Conservation (phyloP, 495 filamentous ascomycete genomes). For the Staphylotrichum longicolle region DNA sequence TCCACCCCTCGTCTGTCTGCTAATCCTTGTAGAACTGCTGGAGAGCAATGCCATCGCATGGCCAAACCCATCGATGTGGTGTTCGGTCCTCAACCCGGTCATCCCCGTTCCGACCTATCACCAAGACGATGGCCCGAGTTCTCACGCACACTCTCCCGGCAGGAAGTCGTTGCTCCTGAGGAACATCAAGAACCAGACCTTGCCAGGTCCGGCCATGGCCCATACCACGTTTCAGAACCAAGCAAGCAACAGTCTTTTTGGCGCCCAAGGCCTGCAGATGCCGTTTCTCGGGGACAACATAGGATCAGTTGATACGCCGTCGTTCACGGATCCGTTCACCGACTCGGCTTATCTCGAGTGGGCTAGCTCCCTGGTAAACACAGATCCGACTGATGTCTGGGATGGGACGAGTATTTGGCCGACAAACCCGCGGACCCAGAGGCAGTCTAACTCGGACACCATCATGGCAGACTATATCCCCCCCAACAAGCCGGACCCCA, state of each 20-base stretch:
- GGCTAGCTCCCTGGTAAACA: conserved; percentile 30
- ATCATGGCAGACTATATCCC: conserved; percentile 44
- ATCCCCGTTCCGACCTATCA: conserved; percentile 43
- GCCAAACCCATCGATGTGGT: conserved; percentile 77
- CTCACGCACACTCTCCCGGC: conserved; percentile 47
- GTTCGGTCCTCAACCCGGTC: conserved; percentile 38
- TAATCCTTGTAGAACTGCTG: conserved; percentile 57
- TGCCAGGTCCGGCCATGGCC: conserved; percentile 10
- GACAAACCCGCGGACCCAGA: conserved; percentile 19
- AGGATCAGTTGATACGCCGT: conserved; percentile 22
- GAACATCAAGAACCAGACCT: conserved; percentile 21
- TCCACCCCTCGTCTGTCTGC: neutral
- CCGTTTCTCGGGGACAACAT: conserved; percentile 27
- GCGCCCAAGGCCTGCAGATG: conserved; percentile 16
- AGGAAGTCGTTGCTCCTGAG: conserved; percentile 20
- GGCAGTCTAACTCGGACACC: conserved; percentile 37
- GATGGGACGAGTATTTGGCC: conserved; percentile 24
- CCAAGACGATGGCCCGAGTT: conserved; percentile 40
- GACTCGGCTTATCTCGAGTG: conserved; percentile 42
- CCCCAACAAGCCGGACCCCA: conserved; percentile 19
- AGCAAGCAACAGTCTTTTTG: conserved; percentile 22
- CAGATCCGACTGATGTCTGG: conserved; percentile 24
- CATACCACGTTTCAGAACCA: conserved; percentile 22
- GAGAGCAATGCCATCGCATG: conserved; percentile 76
- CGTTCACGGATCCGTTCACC: conserved; percentile 37